Base-by-base conservation (phyloP, 805 yeast genomes). In the Saccharomyces paradoxus region DNA sequence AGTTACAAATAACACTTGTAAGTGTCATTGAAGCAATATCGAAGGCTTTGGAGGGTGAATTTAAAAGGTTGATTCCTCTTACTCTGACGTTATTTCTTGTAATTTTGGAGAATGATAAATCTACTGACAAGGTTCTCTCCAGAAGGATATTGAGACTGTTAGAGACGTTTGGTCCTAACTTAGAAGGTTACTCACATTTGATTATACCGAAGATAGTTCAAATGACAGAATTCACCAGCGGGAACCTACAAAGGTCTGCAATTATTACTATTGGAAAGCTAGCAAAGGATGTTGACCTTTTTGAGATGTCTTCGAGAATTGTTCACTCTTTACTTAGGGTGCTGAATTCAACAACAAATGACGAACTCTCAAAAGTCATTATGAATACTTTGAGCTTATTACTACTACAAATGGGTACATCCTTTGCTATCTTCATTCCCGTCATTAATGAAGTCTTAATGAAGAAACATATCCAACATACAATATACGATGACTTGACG, bases 41-140 rank as follows among this genome's bases (percentile, higher is more conserved):
- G 0, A 79, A 79, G 51, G 92, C 96, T 0, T 74, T 91, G 50
- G 96, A 89, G 56, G 95, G 96, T 4, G 98, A 92, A 66, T 92
- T 91, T 73, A 92, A 89, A 62, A 75, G 83, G 68, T 84, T 86
- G 64, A 72, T 91, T 57, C 86, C 96, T 2, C 81, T 81, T 22
- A 80, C 90, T 1, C 75, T 92, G 46, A 87, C 92, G 0, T 71
- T 86, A 46, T 75, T 92, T 64, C 73, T 91, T 49, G 82, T 82
- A 49, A 84, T 87, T 8, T 74, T 91, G 50, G 92, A 87, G 51
- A 81, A 80, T 47, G 91, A 84, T 55, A 81, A 77, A 53, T 76
- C 87, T 1, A 75, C 78, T 1, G 80, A 81, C 28, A 73, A 80
- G 32, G 77, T 78, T 46, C 81, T 87, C 0, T 77, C 90, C 0